These are phyloP conservation scores for Verticillium isaacii DNA, from an alignment of 2,329 filamentous ascomycete species.

Conservation along the genomic window DNA sequence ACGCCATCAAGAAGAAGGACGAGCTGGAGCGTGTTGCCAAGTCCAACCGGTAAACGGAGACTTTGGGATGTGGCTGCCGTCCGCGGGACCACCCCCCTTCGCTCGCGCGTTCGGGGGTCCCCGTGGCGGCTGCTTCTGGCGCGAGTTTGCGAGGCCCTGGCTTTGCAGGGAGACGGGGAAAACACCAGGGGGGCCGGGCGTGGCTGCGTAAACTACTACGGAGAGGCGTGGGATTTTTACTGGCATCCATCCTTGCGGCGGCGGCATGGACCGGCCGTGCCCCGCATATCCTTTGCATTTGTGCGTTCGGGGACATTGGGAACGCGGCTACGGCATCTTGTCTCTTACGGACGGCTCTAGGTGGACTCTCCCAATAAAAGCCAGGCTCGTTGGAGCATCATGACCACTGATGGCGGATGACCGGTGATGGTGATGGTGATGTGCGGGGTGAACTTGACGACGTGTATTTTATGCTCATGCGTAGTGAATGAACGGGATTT, in stretches of 20 bases:
- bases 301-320: conserved; percentile 38
- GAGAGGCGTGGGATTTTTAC: conserved; percentile 5
- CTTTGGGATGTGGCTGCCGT: neutral
- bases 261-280: conserved; percentile 1
- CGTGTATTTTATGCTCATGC: neutral
- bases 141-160: conserved; percentile 13
- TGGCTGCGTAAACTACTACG: conserved; percentile 3
- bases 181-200: conserved; percentile 2
- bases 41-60: conserved; percentile 91
- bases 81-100: conserved; percentile 5
- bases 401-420: neutral
- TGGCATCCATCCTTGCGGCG: conserved; percentile 1
- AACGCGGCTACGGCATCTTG: conserved; percentile 34
- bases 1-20: conserved; percentile 99
- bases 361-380: conserved; percentile 32
- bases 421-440: neutral
- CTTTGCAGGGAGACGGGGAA: conserved; percentile 14
- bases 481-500: too few relatives aligned
- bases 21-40: conserved; percentile 99
- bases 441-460: neutral
- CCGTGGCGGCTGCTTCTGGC: conserved; percentile 8
- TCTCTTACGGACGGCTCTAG: conserved; percentile 14
- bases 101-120: conserved; percentile 9
- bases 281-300: conserved; percentile 29
- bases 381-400: conserved; percentile 27